Base-by-base conservation (phyloP, 345 rosid genomes). In the Salix caprea region DNA sequence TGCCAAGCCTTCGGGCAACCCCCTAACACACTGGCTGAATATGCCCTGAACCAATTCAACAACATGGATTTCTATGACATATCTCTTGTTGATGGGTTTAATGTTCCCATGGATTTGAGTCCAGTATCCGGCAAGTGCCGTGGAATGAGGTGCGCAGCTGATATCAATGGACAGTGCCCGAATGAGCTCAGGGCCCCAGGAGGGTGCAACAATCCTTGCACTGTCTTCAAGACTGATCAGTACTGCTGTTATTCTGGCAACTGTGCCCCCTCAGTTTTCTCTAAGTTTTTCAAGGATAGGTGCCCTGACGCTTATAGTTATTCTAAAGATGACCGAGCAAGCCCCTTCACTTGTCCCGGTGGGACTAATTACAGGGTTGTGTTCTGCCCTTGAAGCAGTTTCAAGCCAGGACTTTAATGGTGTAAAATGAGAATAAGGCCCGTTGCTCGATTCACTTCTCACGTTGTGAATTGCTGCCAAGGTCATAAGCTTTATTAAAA, bases 161-260 rank as follows among this genome's bases (percentile, higher is more conserved):
- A 36, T 36, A 36, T 36, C 37, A 36, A 36, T 36, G 37, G 37
- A 36, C 37, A 36, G 7, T 36, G 37, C 37, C 7, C 37, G 37
- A 36, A 36, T 5, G 0, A 36, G 37, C 37, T 36, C 37, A 36
- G 37, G 37, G 0, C 37, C 7, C 7, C 37, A 36, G 78, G 85
- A 0, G 83, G 85, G 1, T 86, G 84, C 26, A 79, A 82, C 21
- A 81, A 87, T 74, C 90, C 95, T 0, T 91, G 92, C 67, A 81
- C 90, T 0, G 94, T 88, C 3, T 89, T 82, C 7, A 50, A 82
- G 65, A 89, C 84, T 4, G 77, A 87, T 32, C 6, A 86, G 16
- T 89, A 76, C 6, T 92, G 94, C 70, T 90, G 95, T 58, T 84
- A 54, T 14, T 16, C 67, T 0, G 81, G 82, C 1, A 65, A 6